A percentile compares a stretch with the other conserved stretches of the same genome.
Evolutionary conservation across 1,139 yeast species (phyloP).

Genomic region (Pichiaceae sp.): DNA sequence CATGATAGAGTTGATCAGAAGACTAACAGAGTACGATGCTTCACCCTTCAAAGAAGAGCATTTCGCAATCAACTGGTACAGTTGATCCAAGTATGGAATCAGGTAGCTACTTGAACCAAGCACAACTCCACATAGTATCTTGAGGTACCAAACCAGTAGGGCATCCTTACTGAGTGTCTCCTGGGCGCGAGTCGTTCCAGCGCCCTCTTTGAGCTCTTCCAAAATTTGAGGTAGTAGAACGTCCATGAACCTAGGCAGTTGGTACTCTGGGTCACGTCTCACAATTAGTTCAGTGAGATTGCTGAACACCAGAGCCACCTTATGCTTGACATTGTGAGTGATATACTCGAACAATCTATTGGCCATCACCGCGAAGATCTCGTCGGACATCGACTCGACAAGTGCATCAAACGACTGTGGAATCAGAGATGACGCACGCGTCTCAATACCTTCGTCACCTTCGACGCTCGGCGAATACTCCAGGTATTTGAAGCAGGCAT

Average conservation of each 20-base stretch:
- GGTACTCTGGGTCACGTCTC: constrained; percentile 46
- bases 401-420: constrained; percentile 64
- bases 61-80: constrained; percentile 38
- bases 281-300: constrained; percentile 64
- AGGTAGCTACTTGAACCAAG: constrained; percentile 57
- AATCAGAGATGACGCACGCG: constrained; percentile 45
- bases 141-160: constrained; percentile 63
- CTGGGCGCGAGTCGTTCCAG: constrained; percentile 65
- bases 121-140: constrained; percentile 62
- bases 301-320: constrained; percentile 61
- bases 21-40: constrained; percentile 23
- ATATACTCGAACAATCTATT: constrained; percentile 48
- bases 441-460: constrained; percentile 35
- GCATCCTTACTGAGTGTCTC: constrained; percentile 69
- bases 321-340: constrained; percentile 51
- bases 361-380: constrained; percentile 45
- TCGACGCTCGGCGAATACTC: constrained; percentile 71
- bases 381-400: constrained; percentile 63
- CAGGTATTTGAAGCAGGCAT: constrained; percentile 53
- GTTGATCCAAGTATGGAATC: constrained; percentile 35
- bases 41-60: constrained; percentile 61
- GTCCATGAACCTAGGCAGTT: constrained; percentile 38
- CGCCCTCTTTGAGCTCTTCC: constrained; percentile 72
- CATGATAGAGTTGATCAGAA: constrained; percentile 42
- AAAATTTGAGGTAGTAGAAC: constrained; percentile 45